phyloP scores from a whole-genome alignment of 805 yeast species.

The Kodamaea fukazawae region DNA sequence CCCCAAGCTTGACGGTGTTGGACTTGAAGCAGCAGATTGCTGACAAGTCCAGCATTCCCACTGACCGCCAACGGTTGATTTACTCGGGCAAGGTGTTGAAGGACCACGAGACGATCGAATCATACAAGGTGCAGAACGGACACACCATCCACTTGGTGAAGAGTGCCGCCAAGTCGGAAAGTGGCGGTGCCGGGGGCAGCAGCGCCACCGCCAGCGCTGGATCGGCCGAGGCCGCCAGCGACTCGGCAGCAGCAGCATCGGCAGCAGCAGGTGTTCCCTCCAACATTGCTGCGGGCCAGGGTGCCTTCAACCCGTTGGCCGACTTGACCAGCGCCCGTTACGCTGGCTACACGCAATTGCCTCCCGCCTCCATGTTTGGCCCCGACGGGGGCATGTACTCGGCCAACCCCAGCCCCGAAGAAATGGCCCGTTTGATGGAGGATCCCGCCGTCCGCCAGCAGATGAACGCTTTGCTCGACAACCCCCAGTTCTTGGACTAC shows the following conservation, averaged over 20 bases:
- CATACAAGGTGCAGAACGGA: slow-evolving; percentile 80
- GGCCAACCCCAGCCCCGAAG: slow-evolving; percentile 67
- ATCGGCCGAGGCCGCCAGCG: slow-evolving; percentile 15
- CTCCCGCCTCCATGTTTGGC: slow-evolving; percentile 85
- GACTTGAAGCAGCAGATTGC: slow-evolving; percentile 69
- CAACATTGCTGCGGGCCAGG: slow-evolving; percentile 82
- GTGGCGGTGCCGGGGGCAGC: too few species aligned
- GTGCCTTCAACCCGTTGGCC: slow-evolving; percentile 85
- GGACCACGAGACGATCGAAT: slow-evolving; percentile 69
- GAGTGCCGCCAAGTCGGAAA: slow-evolving; percentile 58
- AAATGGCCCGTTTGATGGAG: slow-evolving; percentile 69
- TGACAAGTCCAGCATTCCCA: slow-evolving; percentile 61
- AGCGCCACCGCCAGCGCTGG: slow-evolving; percentile 22
- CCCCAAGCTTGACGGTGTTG: slow-evolving; percentile 53
- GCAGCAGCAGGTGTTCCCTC: slow-evolving; percentile 53
- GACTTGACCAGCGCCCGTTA: slow-evolving; percentile 93
- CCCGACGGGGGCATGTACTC: slow-evolving; percentile 88
- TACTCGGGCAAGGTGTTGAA: slow-evolving; percentile 93
- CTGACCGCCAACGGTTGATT: slow-evolving; percentile 81
- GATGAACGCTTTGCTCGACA: slow-evolving; percentile 75
- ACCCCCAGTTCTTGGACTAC: slow-evolving; percentile 85
- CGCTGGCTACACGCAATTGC: slow-evolving; percentile 88
- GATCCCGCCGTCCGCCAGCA: slow-evolving; percentile 79
- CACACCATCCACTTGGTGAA: slow-evolving; percentile 88
- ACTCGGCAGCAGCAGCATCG: slow-evolving; percentile 16